Percentiles rank a stretch among this genome's conserved stretches.
Conservation (phyloP, 2,329 filamentous ascomycete genomes). For the Botrytis fabae region DNA sequence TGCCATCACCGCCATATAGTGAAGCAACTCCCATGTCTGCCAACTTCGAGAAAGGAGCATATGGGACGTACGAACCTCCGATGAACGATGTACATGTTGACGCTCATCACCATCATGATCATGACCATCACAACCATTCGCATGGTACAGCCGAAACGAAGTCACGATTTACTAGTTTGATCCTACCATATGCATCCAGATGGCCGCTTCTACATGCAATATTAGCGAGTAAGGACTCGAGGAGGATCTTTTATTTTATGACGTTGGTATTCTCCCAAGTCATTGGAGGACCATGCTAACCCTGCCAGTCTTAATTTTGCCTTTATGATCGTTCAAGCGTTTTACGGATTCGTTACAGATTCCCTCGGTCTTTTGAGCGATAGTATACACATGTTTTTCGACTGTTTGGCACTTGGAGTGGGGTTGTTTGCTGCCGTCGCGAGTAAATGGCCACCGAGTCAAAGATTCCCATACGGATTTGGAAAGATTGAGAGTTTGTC, state of each 20-base stretch:
- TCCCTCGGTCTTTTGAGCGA: constrained; percentile 94
- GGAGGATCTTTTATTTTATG: constrained; percentile 97
- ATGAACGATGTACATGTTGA: constrained; percentile 27
- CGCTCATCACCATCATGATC: constrained; percentile 33
- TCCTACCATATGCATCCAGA: constrained; percentile 68
- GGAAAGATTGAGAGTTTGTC: constrained; percentile 96
- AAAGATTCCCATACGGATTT: constrained; percentile 89
- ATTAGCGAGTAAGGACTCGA: constrained; percentile 85
- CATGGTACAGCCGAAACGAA: constrained; percentile 45
- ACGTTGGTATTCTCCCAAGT: constrained; percentile 54
- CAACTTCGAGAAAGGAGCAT: constrained; percentile 28
- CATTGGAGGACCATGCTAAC: constrained; percentile 26
- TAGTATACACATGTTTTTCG: constrained; percentile 99
- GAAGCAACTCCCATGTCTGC: constrained; percentile 28
- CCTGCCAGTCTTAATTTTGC: constrained; percentile 75
- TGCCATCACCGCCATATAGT: constrained; percentile 33
- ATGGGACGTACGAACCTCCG: constrained; percentile 31
- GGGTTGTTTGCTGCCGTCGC: constrained; percentile 90
- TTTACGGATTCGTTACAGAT: constrained; percentile 91
- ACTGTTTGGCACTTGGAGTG: constrained; percentile 88
- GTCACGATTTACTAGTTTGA: constrained; percentile 69
- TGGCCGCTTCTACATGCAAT: constrained; percentile 84
- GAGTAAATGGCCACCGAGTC: constrained; percentile 92
- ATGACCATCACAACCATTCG: constrained; percentile 34
- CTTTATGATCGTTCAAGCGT: constrained; percentile 93